Evolutionary conservation across 352 stramenopile species (phyloP), one percentile per base, ranked within the genome.

Genomic region (Globisporangium alternatum): DNA sequence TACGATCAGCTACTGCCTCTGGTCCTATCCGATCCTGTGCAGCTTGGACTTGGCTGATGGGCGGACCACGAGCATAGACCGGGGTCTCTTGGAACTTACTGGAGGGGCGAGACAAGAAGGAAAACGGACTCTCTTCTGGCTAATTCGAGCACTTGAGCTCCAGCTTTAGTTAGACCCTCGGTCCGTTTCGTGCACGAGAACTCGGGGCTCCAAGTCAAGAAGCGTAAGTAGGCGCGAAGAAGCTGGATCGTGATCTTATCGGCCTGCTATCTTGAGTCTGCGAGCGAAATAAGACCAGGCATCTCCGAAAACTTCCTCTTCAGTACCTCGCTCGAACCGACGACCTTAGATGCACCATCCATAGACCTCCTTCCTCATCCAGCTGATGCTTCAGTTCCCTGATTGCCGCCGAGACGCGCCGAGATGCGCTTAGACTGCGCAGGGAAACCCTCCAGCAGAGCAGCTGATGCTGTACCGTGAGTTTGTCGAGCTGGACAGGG

Each of bases 11-110:
- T 8, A 57, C 12, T 48, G n/a, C 53, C 35, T 59, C 53, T 6
- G 9, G 6, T 59, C 53, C 53, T 30, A 59, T 59, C 53, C 53
- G 53, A 59, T 47, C 53, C 13, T 37, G 25, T 55, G 3, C 13
- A 7, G 48, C 13, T 6, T 54, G 8, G 21, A 9, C 21, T 33
- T 54, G 22, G 47, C 47, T 33, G 47, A n/a, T 30, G 22, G 44
- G 7, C 33, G 3, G 33, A 39, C 10, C 10, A 39, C 8, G 33
- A 39, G 33, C 33, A 39, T 1, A 7, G 33, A 39, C 4, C 7
- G 31, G n/a, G 10, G 9, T 54, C 43, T 10, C 43, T 48, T 48
- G 43, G 19, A 48, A n/a, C 15, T 19, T 1, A 45, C 39, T n/a
- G 35, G 35, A 48, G 4, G 17, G 19, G 19, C 17, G 43, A 48